These are phyloP conservation scores for Schizochytrium sp. DNA, from an alignment of 108 stramenopile species.

Conservation along the genomic window DNA sequence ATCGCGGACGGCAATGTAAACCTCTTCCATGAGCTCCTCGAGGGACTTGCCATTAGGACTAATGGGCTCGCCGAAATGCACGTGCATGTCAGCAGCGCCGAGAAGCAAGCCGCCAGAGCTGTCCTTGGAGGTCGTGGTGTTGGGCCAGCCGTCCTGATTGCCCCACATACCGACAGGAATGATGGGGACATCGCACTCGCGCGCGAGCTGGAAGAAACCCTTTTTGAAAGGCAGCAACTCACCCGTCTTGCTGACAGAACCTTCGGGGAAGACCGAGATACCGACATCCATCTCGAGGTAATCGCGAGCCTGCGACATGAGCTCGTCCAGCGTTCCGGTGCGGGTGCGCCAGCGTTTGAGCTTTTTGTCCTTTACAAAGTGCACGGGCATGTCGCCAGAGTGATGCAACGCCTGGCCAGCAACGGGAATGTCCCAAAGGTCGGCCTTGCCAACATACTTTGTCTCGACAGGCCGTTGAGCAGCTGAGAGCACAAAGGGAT, in stretches of 20 bases:
- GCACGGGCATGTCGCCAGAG: neutral
- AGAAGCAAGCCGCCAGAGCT: neutral
- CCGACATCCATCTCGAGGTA: neutral
- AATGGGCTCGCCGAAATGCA: neutral
- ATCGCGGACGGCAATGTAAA: neutral
- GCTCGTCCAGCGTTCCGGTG: neutral
- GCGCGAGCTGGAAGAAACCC: neutral
- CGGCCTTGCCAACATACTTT: neutral
- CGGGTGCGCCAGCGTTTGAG: neutral
- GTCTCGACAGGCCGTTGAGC: neutral
- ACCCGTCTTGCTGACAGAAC: neutral
- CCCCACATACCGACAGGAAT: neutral
- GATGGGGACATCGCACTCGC: neutral
- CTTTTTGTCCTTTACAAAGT: neutral
- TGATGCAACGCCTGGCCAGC: neutral
- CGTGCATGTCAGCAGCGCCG: neutral
- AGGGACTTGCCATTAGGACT: neutral
- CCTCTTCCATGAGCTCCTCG: neutral
- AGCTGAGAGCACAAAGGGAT: neutral
- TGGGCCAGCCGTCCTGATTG: neutral
- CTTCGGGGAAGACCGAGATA: slow-evolving; percentile 11
- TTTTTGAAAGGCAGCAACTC: neutral
- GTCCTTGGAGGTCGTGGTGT: neutral
- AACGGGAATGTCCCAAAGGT: neutral
- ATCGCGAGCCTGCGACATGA: neutral